Evolutionary conservation across 306 rosid species (phyloP), one percentile per base, ranked within the genome.

Genomic region (Carpinus viminea): DNA sequence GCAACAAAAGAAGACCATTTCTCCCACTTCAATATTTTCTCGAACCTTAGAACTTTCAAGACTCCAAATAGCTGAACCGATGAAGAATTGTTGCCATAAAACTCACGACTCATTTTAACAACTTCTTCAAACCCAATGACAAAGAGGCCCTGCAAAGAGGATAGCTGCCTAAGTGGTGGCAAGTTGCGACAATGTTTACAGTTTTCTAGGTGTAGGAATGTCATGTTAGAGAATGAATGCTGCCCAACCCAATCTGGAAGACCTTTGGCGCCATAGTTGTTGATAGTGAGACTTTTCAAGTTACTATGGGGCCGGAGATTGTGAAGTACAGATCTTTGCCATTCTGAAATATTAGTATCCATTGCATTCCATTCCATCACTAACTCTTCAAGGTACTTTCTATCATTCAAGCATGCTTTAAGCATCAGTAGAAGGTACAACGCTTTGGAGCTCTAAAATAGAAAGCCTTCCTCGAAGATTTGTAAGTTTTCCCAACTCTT

Each of bases 71-170:
- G n/a, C n/a, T n/a, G n/a, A n/a, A n/a, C n/a, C n/a, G n/a, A n/a
- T n/a, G n/a, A n/a, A n/a, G n/a, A n/a, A n/a, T n/a, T n/a, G n/a
- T n/a, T n/a, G n/a, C n/a, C n/a, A n/a, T n/a, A 71, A 34, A 78
- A 78, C 8, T 78, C 60, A 31, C 24, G n/a, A 18, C 38, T 53
- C 21, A 21, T 43, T 2, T 1, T 7, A 2, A 47, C 36, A 12
- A 71, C 38, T n/a, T n/a, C n/a, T 28, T 70, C 62, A 47, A 78
- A 59, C 24, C 76, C 72, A 18, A 0, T 0, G 73, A 77, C 57
- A 3, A 11, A 12, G 57, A 82, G 85, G 41, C 78, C 53, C 18
- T 78, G 50, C 9, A 82, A 76, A 57, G 15, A 15, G 2, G 15
- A 47, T 15, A 72, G 46, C 2, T 20, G 41, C 18, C 75, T 47